Evolutionary conservation across 495 filamentous ascomycete genomes (phyloP).

Genomic region (Aspergillus ostianus): DNA sequence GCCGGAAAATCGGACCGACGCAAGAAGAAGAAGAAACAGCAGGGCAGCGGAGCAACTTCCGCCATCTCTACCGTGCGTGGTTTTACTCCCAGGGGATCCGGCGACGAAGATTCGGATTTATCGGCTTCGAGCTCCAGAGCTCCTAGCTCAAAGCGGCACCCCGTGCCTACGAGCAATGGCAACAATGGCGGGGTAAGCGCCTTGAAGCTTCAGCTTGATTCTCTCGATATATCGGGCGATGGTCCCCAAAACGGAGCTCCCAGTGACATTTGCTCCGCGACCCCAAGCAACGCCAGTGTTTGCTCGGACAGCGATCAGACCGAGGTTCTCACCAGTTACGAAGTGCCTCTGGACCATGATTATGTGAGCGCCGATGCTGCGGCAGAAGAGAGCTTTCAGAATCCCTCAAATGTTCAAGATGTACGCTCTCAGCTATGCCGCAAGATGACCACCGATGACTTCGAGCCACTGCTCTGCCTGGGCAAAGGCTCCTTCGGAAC

Average conservation of each 20-base stretch:
- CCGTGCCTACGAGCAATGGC: slow-evolving; percentile 20
- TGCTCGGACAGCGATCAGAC: slow-evolving; percentile 57
- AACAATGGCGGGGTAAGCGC: slow-evolving; percentile 71
- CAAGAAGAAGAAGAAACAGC: slow-evolving; percentile 54
- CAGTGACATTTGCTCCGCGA: slow-evolving; percentile 39
- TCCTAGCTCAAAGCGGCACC: slow-evolving; percentile 31
- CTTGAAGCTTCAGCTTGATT: slow-evolving; percentile 73
- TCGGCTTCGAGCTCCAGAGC: slow-evolving; percentile 51
- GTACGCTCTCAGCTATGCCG: slow-evolving; percentile 50
- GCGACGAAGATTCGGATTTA: slow-evolving; percentile 81
- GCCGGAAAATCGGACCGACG: slow-evolving; percentile 35
- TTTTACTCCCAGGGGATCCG: slow-evolving; percentile 82
- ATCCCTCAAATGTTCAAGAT: slow-evolving; percentile 22
- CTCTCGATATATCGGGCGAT: slow-evolving; percentile 54
- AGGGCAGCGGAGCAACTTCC: slow-evolving; percentile 49
- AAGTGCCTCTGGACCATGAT: slow-evolving; percentile 83
- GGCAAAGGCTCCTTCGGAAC: slow-evolving; percentile 96
- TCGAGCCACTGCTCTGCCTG: slow-evolving; percentile 88
- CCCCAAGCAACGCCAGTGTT: slow-evolving; percentile 54
- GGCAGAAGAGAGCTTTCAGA: slow-evolving; percentile 33
- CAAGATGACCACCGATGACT: slow-evolving; percentile 91
- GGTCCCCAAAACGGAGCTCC: slow-evolving; percentile 18
- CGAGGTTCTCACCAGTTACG: slow-evolving; percentile 71
- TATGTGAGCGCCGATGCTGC: slow-evolving; percentile 75
- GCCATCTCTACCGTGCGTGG: slow-evolving; percentile 74